phyloP scores from a whole-genome alignment of 495 filamentous ascomycete species.

The Hypoxylon lienhwacheense region DNA sequence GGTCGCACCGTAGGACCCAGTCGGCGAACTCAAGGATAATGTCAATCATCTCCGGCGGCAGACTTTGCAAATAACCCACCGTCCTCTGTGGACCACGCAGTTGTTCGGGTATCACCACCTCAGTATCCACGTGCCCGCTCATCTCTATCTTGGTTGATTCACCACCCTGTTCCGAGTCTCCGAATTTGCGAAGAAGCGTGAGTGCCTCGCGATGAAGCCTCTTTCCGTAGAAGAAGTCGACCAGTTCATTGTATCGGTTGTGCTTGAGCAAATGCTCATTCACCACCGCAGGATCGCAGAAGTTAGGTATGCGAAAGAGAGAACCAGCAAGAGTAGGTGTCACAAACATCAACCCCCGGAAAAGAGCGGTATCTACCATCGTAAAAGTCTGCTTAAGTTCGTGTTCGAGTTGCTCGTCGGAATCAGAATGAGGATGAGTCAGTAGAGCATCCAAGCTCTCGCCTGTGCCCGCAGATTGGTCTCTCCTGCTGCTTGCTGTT shows the following conservation, averaged over 20 bases:
- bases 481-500: slow-evolving; percentile 52
- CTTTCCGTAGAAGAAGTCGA: slow-evolving; percentile 96
- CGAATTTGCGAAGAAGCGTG: slow-evolving; percentile 80
- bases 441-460: slow-evolving; percentile 55
- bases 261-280: slow-evolving; percentile 88
- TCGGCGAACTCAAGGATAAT: slow-evolving; percentile 87
- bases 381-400: slow-evolving; percentile 73
- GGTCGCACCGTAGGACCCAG: slow-evolving; percentile 77
- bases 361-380: slow-evolving; percentile 89
- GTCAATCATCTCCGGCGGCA: slow-evolving; percentile 85
- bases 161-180: slow-evolving; percentile 64
- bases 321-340: slow-evolving; percentile 82
- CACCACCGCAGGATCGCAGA: slow-evolving; percentile 94
- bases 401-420: slow-evolving; percentile 65
- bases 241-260: slow-evolving; percentile 87
- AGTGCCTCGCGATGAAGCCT: slow-evolving; percentile 87
- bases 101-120: slow-evolving; percentile 58
- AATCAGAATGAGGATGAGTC: slow-evolving; percentile 50
- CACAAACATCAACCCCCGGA: slow-evolving; percentile 89
- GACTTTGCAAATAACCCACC: slow-evolving; percentile 83
- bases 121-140: slow-evolving; percentile 31
- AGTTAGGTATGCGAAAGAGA: slow-evolving; percentile 94
- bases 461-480: slow-evolving; percentile 46
- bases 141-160: slow-evolving; percentile 34
- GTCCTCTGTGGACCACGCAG: slow-evolving; percentile 84